Base-by-base conservation (phyloP, 352 stramenopile species). In the Pythium grandisporangium region DNA sequence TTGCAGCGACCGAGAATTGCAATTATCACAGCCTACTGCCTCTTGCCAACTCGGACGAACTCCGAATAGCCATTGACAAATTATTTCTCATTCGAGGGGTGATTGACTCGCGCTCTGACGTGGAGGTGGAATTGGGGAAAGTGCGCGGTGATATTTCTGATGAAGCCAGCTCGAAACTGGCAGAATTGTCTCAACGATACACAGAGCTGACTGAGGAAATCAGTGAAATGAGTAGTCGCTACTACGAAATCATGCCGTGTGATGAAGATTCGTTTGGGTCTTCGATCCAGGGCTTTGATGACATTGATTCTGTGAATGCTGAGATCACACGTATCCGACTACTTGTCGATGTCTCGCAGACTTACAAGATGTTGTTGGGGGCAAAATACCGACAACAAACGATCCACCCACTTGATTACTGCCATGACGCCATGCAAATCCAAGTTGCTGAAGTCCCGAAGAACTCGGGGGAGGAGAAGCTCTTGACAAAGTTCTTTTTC, bases 201-300 rank as follows among this genome's bases (percentile, higher is more conserved):
- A 58, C 56, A 5, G 50, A 55, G 0, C 52, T 83, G 21, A 87
- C 62, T 0, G 76, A 90, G 48, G 59, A 66, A 6, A 63, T 90
- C 36, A 86, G 73, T 32, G 73, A 85, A 30, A 68, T 64, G 45
- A 83, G 68, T 36, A 85, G 70, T 30, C 68, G 76, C 13, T 90
- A 90, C 49, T 87, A 84, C 46, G 76, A 90, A 45, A 54, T 86
- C 8, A 86, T 90, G 63, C 76, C 76, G 16, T 80, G 66, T 23
- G 69, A 81, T 43, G 76, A 90, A 54, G 64, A 84, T 17, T 58
- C 51, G 26, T 70, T 81, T 19, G 68, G 61, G 2, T 53, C 59
- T 8, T 61, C 70, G 21, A 84, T 90, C 40, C 61, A 68, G 21
- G 69, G 63, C 6, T 90, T 90, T 23, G 65, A 84, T 46, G 59